Evolutionary conservation across 2,329 filamentous ascomycete genomes (phyloP).

Genomic region (Ceratocystis smalleyi): DNA sequence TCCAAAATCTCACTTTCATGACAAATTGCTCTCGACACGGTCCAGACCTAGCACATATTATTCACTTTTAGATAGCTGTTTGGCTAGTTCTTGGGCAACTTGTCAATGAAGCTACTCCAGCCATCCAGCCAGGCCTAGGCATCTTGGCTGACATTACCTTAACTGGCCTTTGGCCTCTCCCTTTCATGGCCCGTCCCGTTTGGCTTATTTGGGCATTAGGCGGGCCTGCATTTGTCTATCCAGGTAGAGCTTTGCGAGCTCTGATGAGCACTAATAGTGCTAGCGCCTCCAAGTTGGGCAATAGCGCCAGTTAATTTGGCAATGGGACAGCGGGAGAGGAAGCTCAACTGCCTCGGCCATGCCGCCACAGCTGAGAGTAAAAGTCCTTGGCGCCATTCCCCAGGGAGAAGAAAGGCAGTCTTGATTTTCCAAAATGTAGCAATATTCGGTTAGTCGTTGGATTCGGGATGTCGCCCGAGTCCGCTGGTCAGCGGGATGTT

Average conservation of each 20-base stretch:
- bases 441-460: background rate
- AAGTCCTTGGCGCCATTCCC: background rate
- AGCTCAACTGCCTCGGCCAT: background rate
- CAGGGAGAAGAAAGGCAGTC: background rate
- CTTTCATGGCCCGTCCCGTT: background rate
- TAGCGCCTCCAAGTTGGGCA: background rate
- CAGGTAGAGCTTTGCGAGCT: conserved; percentile 1
- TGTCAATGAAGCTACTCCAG: no score
- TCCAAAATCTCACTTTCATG: no score
- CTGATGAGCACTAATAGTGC: background rate
- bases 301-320: background rate
- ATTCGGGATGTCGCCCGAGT: background rate
- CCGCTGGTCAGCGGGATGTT: background rate
- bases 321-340: background rate
- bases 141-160: no score
- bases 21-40: no score
- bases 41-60: no score
- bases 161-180: background rate
- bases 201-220: background rate
- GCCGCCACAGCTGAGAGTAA: background rate
- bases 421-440: background rate
- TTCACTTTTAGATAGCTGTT: no score
- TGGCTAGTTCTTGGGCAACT: no score
- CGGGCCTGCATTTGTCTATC: background rate
- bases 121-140: no score